A percentile compares a stretch with the other conserved stretches of the same genome.
Conservation (phyloP, 176 grass and related monocot species). For the Rhynchospora tenuis region DNA sequence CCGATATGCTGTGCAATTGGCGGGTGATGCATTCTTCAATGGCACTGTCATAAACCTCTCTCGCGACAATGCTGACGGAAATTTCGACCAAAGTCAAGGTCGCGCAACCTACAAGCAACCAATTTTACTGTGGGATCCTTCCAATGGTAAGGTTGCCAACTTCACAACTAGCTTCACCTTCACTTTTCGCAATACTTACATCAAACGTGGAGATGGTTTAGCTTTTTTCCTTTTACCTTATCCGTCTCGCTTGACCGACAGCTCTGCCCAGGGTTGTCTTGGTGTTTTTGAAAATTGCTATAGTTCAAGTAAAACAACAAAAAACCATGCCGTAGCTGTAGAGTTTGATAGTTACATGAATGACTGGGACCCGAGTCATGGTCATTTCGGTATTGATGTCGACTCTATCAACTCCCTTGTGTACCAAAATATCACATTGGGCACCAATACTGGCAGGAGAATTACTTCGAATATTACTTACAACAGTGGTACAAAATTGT, state of each 20-base stretch:
- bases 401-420: slow-evolving; percentile 2
- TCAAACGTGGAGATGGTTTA: slow-evolving; percentile 19
- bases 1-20: neutral
- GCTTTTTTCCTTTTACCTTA: slow-evolving; percentile 19
- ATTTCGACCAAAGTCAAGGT: neutral
- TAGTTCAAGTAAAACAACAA: neutral
- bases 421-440: slow-evolving; percentile 5
- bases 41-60: slow-evolving; percentile 1
- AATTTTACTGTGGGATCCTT: slow-evolving; percentile 21
- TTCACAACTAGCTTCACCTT: slow-evolving; percentile 34
- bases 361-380: neutral
- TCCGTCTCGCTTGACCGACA: neutral
- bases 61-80: neutral
- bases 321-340: neutral
- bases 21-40: slow-evolving; percentile 1
- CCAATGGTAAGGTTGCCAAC: neutral
- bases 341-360: slow-evolving; percentile 26
- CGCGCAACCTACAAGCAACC: slow-evolving; percentile 10
- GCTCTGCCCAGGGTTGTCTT: slow-evolving; percentile 16
- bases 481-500: neutral
- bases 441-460: neutral
- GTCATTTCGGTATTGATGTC: slow-evolving; percentile 31
- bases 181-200: neutral
- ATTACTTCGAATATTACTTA: slow-evolving; percentile 13
- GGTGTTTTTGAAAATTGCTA: slow-evolving; percentile 2